Evolutionary conservation across 441 rosid species (phyloP), one percentile per base, ranked within the genome.

Genomic region (Geranium incanum): DNA sequence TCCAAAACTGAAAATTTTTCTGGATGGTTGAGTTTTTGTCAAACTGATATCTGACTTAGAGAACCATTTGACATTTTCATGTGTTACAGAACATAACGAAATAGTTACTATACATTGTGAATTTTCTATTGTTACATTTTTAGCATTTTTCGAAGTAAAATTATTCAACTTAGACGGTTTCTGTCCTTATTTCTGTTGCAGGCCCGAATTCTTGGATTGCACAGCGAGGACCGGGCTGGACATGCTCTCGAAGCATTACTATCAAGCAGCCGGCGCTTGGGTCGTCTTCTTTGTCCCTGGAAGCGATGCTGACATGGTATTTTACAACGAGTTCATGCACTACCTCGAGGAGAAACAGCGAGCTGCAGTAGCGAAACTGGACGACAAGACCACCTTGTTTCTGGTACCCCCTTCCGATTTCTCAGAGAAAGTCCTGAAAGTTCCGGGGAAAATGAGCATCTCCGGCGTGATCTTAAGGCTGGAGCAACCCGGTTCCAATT

Each of bases 401-500:
- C 97, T 95, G 43, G 97, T 95, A 72, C 97, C 99, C 12, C 97
- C 99, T 7, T 95, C 97, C 33, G 97, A 94, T 70, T 94, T 94
- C 86, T 92, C 99, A 1, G 88, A 89, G 86, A 88, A 88, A 76
- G 93, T 94, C 57, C 82, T 94, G 73, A 94, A 86, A 84, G 99
- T 94, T 36, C 94, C 97, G 1, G 99, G 99, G 45, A 88, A 90
- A 74, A 80, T 93, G 67, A 91, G 97, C 84, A 88, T 93, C 78
- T 91, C 98, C 11, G 98, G 98, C 70, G 98, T 93, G 76, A 77
- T 91, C 65, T 81, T 93, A 77, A 86, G 96, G 75, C 73, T 90
- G 73, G 96, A 89, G 69, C 79, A 75, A 23, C 83, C 87, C 59
- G 75, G 82, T 76, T 77, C 95, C 72, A 79, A 71, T 80, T 77